Evolutionary conservation across 164 flowering plant genomes (phyloP), one percentile per base, ranked within the genome.

Genomic region (Magnolia sinica): DNA sequence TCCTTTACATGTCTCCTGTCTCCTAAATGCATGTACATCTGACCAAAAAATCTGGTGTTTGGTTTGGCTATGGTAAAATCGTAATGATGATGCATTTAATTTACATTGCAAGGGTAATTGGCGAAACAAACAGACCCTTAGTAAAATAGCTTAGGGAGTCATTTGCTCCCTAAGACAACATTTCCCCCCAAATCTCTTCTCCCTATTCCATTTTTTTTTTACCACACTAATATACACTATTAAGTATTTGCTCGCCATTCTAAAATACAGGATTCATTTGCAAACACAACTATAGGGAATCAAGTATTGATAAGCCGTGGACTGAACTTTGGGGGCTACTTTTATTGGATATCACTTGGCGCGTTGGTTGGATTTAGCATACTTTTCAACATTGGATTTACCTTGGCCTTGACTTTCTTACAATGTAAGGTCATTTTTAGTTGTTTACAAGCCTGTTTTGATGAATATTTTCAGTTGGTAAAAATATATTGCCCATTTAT

Each of bases 341-440:
- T 81, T 20, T 88, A 77, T 77, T 91, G 92, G 95, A 76, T 89
- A 76, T 87, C 90, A 52, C 37, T 88, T 50, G 86, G 74, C 74
- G 91, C 89, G 59, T 77, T 91, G 66, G 80, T 89, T 68, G 89
- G 88, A 7, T 85, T 87, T 63, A 50, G 86, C 27, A 7, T 89
- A 50, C 71, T 91, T 64, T 88, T 89, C 80, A 85, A 87, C 64
- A 45, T 83, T 71, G 91, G 89, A 18, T 89, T 83, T 70, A 82
- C 81, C 19, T 52, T 89, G 81, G 88, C 91, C 75, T 82, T 88
- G 49, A 82, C 80, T 75, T 87, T 84, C 81, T 80, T 87, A 66
- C 84, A 83, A 23, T 70, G 95, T 89, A 86, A 85, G 90, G 75
- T 23, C 45, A 23, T 65, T 23, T 23, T 24, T 29, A 65, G 68